phyloP scores from a whole-genome alignment of 768 basidiomycete genomes.

The Agrocybe chaxingu region DNA sequence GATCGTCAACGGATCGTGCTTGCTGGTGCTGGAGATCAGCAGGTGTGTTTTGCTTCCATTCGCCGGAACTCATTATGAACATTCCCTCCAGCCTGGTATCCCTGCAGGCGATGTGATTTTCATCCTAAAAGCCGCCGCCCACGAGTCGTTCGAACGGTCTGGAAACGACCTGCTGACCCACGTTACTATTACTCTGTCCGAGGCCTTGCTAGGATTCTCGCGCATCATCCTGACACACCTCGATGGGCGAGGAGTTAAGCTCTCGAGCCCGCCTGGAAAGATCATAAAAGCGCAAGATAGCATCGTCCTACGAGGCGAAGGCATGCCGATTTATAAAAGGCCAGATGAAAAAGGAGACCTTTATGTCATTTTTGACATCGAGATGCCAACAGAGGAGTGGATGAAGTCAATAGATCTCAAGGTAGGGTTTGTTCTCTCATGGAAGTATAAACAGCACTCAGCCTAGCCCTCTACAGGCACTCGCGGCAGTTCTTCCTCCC shows the following conservation, averaged over 20 bases:
- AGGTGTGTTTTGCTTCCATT: slow-evolving; percentile 39
- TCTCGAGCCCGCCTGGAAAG: slow-evolving; percentile 71
- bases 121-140: slow-evolving; percentile 60
- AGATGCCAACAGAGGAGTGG: slow-evolving; percentile 87
- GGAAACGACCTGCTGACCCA: slow-evolving; percentile 78
- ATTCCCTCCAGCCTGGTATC: slow-evolving; percentile 61
- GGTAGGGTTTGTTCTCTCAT: slow-evolving; percentile 31
- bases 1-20: slow-evolving; percentile 84
- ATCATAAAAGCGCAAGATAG: slow-evolving; percentile 73
- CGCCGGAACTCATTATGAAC: background rate
- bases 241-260: slow-evolving; percentile 87
- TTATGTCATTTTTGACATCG: slow-evolving; percentile 78
- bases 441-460: background rate
- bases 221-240: slow-evolving; percentile 88
- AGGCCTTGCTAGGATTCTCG: slow-evolving; percentile 93
- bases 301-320: slow-evolving; percentile 78
- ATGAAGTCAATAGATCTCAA: slow-evolving; percentile 56
- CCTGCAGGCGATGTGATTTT: slow-evolving; percentile 93
- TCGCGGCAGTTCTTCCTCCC: slow-evolving; percentile 68
- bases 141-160: slow-evolving; percentile 80
- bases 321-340: slow-evolving; percentile 79
- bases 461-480: slow-evolving; percentile 38
- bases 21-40: slow-evolving; percentile 89
- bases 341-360: slow-evolving; percentile 74
- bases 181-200: slow-evolving; percentile 86